Conservation (phyloP, 192 early-diverging fungal species). For the Jimgerdemannia flammicorona region DNA sequence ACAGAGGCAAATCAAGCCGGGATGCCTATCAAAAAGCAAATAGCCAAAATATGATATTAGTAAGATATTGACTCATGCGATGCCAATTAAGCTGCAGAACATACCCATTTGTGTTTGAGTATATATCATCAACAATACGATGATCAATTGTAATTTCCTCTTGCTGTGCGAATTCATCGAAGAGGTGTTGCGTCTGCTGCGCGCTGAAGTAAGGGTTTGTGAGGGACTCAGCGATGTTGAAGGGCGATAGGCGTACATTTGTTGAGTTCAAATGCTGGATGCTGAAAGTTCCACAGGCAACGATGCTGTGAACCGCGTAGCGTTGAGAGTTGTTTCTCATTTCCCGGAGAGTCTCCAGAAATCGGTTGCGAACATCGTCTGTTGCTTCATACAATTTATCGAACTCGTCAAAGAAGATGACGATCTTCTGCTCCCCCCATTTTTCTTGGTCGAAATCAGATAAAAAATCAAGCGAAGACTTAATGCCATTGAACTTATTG, state of each 20-base stretch:
- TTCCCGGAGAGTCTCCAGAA: background rate
- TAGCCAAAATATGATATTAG: conserved; percentile 4
- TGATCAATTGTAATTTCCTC: background rate
- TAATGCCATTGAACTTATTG: background rate
- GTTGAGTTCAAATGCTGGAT: conserved; percentile 8
- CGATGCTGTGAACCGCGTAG: conserved; percentile 1
- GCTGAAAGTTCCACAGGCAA: conserved; percentile 10
- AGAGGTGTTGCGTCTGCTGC: conserved; percentile 5
- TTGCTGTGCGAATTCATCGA: conserved; percentile 3
- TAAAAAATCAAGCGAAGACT: conserved; percentile 12
- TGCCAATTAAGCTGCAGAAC: background rate
- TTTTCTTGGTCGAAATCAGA: too few relatives aligned
- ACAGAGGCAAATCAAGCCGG: background rate
- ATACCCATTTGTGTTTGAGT: background rate
- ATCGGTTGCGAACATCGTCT: background rate
- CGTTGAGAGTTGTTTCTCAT: conserved; percentile 5
- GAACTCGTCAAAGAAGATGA: conserved; percentile 21
- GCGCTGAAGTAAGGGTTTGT: conserved; percentile 9
- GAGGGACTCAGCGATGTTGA: conserved; percentile 9
- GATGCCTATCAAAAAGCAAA: background rate
- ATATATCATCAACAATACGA: background rate
- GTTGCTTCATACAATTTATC: conserved; percentile 12
- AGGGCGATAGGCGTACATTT: conserved; percentile 2
- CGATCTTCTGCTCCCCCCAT: background rate
- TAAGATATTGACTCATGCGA: background rate